These are phyloP conservation scores for Amanita brunnescens DNA, from an alignment of 768 basidiomycete genomes.

Conservation along the genomic window DNA sequence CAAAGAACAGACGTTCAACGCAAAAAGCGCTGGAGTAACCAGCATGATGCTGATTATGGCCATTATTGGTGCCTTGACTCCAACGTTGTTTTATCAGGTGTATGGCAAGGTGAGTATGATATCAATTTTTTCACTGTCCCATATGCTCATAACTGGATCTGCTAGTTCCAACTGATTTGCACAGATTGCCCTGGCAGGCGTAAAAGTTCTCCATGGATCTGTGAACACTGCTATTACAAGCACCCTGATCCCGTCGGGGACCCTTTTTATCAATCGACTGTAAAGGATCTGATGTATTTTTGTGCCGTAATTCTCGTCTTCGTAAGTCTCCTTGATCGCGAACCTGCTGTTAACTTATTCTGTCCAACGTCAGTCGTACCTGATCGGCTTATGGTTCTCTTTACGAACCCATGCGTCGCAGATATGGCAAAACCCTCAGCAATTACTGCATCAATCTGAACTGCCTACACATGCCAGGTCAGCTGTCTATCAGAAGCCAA, in stretches of 20 bases:
- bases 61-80: slow-evolving; percentile 90
- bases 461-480: slow-evolving; percentile 45
- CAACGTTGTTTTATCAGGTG: slow-evolving; percentile 96
- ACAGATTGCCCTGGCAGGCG: slow-evolving; percentile 57
- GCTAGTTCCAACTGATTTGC: slow-evolving; percentile 82
- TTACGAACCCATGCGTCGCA: slow-evolving; percentile 95
- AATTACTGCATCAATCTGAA: slow-evolving; percentile 62
- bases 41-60: slow-evolving; percentile 99
- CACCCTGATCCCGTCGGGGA: slow-evolving; percentile 90
- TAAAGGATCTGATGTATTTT: slow-evolving; percentile 92
- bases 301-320: slow-evolving; percentile 87
- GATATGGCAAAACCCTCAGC: slow-evolving; percentile 98
- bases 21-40: slow-evolving; percentile 97
- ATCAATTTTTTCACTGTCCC: not conserved
- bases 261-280: slow-evolving; percentile 94
- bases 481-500: slow-evolving; percentile 56
- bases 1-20: slow-evolving; percentile 98
- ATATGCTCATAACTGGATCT: slow-evolving; percentile 5
- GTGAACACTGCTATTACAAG: slow-evolving; percentile 89
- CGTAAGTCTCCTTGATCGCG: slow-evolving; percentile 40
- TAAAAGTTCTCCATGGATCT: slow-evolving; percentile 61
- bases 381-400: slow-evolving; percentile 97
- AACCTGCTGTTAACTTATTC: too few species aligned
- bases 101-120: slow-evolving; percentile 80
- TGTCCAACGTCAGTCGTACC: slow-evolving; percentile 62